Percentiles rank a stretch among this genome's conserved stretches.
Evolutionary conservation across 2,329 filamentous ascomycete species (phyloP).

Genomic region (Anthostomella pinea): DNA sequence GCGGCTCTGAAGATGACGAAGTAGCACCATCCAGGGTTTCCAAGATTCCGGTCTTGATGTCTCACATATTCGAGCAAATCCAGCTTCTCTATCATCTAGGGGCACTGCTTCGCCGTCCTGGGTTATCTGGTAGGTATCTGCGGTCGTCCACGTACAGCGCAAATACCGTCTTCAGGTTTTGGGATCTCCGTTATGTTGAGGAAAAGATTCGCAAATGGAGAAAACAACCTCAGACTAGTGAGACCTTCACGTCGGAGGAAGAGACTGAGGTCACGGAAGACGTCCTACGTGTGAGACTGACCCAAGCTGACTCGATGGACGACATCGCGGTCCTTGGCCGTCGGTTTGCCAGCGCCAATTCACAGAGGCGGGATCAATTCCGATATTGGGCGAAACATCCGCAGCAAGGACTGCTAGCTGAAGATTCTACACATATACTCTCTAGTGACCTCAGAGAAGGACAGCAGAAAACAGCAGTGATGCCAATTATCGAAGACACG

Average conservation of each 20-base stretch:
- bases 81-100: slow-evolving; percentile 4
- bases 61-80: slow-evolving; percentile 6
- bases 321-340: background rate
- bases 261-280: background rate
- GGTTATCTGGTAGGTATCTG: background rate
- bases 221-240: background rate
- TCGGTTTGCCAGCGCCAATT: slow-evolving; percentile 3
- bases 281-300: background rate
- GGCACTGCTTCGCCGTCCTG: slow-evolving; percentile 4
- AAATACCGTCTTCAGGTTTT: background rate
- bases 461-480: background rate
- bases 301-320: background rate
- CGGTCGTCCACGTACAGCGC: background rate
- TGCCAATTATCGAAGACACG: background rate
- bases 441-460: background rate
- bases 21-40: background rate
- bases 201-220: slow-evolving; percentile 6
- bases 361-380: slow-evolving; percentile 4
- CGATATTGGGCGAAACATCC: slow-evolving; percentile 5
- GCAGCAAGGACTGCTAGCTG: background rate
- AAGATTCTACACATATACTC: background rate
- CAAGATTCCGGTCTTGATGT: slow-evolving; percentile 1
- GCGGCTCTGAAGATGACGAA: background rate
- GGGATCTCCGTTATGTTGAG: slow-evolving; percentile 4
- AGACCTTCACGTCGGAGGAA: background rate